phyloP scores from a whole-genome alignment of 176 grass and related monocot species.

The Musa itinerans region DNA sequence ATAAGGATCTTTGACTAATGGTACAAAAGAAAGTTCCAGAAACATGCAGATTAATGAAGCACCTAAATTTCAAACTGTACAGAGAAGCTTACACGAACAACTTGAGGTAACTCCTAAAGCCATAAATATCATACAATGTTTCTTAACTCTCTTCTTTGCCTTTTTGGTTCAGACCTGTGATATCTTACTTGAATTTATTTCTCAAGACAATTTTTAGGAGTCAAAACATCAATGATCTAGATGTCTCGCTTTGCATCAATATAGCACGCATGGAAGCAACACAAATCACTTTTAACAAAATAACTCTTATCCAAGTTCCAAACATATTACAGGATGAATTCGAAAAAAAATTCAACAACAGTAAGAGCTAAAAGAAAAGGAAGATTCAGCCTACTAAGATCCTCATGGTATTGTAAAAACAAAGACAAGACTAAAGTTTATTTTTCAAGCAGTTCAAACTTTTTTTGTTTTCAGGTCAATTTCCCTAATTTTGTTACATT shows the following conservation, averaged over 20 bases:
- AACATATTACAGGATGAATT: background rate
- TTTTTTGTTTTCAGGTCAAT: background rate
- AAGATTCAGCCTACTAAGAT: background rate
- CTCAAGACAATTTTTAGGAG: too few species aligned
- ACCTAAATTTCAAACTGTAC: conserved; percentile 86
- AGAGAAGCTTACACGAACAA: conserved; percentile 79
- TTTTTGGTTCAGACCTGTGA: background rate
- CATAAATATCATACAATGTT: background rate
- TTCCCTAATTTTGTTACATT: background rate
- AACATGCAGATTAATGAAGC: conserved; percentile 69
- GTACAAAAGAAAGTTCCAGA: conserved; percentile 20
- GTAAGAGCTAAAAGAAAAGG: background rate
- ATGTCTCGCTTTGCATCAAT: too few species aligned
- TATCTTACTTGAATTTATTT: background rate
- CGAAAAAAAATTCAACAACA: background rate
- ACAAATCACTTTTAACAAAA: too few species aligned
- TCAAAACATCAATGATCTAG: too few species aligned
- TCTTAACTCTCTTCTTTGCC: background rate
- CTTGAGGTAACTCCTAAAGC: conserved; percentile 50
- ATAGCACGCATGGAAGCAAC: too few species aligned
- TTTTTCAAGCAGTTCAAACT: background rate
- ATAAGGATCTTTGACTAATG: background rate
- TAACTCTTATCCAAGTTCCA: background rate
- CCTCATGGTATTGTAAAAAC: too few species aligned
- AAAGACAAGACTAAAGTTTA: background rate